A percentile compares a stretch with the other conserved stretches of the same genome.
These are phyloP conservation scores for Lotus japonicus DNA, from an alignment of 306 rosid species.

Conservation along the genomic window DNA sequence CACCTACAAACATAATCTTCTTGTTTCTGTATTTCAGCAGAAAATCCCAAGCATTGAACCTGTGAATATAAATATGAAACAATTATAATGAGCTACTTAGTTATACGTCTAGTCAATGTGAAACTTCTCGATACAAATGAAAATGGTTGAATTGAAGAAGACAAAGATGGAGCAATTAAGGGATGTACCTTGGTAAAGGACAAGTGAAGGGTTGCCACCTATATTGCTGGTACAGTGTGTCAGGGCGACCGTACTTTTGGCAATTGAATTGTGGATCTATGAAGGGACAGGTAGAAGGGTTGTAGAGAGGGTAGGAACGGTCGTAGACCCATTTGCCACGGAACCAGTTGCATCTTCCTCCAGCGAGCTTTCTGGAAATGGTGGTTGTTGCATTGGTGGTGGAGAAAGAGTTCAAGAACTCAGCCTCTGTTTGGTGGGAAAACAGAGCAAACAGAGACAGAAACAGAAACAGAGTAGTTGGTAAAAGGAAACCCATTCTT, in stretches of 20 bases:
- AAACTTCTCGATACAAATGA: neutral
- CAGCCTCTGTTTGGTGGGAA: conserved; percentile 43
- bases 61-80: too few species aligned
- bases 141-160: neutral
- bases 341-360: conserved; percentile 57
- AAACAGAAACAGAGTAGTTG: conserved; percentile 23
- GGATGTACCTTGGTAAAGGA: conserved; percentile 48
- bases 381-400: conserved; percentile 7
- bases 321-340: conserved; percentile 78
- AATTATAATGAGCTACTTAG: too few species aligned
- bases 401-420: conserved; percentile 10
- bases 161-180: neutral
- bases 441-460: conserved; percentile 23
- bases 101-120: too few species aligned
- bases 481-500: conserved; percentile 55
- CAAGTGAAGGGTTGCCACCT: conserved; percentile 88
- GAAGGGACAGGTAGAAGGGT: conserved; percentile 73
- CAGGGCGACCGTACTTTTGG: conserved; percentile 81
- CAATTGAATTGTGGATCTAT: conserved; percentile 88
- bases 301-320: conserved; percentile 68
- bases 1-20: conserved; percentile 97
- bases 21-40: conserved; percentile 72
- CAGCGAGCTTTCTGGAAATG: conserved; percentile 40
- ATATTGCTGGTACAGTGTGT: conserved; percentile 57
- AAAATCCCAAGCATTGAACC: conserved; percentile 73